Evolutionary conservation across 139 green algal genomes (phyloP).

Genomic region (Spirogloea muscicola): DNA sequence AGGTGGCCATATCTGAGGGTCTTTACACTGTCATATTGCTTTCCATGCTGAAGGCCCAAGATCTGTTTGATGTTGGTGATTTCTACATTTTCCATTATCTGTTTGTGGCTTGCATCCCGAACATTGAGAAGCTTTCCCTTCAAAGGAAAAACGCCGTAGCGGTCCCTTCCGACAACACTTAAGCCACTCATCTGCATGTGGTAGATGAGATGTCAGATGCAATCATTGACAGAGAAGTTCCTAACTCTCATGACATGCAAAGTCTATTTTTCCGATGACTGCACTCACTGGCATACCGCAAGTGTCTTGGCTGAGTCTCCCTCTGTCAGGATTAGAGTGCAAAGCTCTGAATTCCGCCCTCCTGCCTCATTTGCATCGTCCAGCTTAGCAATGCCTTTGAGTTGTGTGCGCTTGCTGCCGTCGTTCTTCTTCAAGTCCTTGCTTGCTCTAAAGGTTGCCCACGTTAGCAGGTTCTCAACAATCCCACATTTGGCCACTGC

Average conservation of each 20-base stretch:
- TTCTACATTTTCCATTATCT: constrained; percentile 92
- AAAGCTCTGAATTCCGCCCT: constrained; percentile 71
- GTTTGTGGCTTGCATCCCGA: constrained; percentile 78
- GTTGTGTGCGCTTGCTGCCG: constrained; percentile 75
- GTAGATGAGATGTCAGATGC: not conserved
- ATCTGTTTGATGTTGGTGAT: constrained; percentile 99
- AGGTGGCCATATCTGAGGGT: constrained; percentile 94
- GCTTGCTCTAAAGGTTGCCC: constrained; percentile 80
- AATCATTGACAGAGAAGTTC: no score
- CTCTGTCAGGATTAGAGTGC: constrained; percentile 99
- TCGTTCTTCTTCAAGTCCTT: constrained; percentile 98
- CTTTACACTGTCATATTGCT: constrained; percentile 84
- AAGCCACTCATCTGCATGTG: constrained; percentile 70
- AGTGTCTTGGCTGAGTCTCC: constrained; percentile 96
- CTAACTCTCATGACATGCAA: no score
- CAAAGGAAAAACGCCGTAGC: constrained; percentile 96
- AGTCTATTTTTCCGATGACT: no score
- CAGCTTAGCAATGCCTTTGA: constrained; percentile 91
- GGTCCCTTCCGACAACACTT: constrained; percentile 87
- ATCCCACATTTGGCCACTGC: constrained; percentile 63
- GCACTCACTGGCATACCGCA: constrained; percentile 63
- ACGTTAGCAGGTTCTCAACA: constrained; percentile 83
- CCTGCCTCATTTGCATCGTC: constrained; percentile 97
- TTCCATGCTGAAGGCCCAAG: constrained; percentile 93
- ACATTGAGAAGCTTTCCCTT: constrained; percentile 99